phyloP scores from a whole-genome alignment of 2,329 filamentous ascomycete species.

The Colletotrichum sp. region DNA sequence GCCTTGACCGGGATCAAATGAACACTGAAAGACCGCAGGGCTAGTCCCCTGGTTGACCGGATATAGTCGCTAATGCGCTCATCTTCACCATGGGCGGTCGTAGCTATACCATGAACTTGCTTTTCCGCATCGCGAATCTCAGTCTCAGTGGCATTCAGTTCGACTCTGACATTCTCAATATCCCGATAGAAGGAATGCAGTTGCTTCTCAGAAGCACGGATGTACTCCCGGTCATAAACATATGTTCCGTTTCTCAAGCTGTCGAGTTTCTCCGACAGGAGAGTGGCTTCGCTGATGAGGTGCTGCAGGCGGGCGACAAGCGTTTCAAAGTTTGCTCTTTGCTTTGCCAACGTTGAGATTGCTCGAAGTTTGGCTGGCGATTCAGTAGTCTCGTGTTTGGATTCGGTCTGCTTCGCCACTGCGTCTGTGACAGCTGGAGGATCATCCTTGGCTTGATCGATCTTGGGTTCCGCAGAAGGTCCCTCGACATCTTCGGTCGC shows the following conservation, averaged over 20 bases:
- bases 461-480: slow-evolving; percentile 19
- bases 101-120: slow-evolving; percentile 15
- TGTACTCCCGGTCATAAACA: slow-evolving; percentile 17
- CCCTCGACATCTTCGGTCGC: slow-evolving; percentile 23
- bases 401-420: neutral
- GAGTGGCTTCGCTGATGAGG: slow-evolving; percentile 32
- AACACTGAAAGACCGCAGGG: slow-evolving; percentile 58
- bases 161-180: slow-evolving; percentile 35
- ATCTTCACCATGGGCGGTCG: slow-evolving; percentile 21
- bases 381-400: slow-evolving; percentile 9
- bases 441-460: neutral
- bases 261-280: slow-evolving; percentile 33
- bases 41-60: slow-evolving; percentile 60
- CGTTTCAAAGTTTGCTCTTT: slow-evolving; percentile 36
- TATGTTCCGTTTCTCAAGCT: slow-evolving; percentile 22
- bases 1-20: slow-evolving; percentile 65
- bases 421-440: neutral
- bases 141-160: slow-evolving; percentile 38
- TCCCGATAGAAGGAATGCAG: slow-evolving; percentile 32
- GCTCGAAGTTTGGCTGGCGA: neutral
- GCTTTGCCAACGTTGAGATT: slow-evolving; percentile 27
- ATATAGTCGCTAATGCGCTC: slow-evolving; percentile 55
- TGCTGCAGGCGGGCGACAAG: slow-evolving; percentile 35
- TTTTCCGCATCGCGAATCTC: slow-evolving; percentile 39
- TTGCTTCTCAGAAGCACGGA: slow-evolving; percentile 31